Base-by-base conservation (phyloP, 345 rosid genomes). In the Rhizophora apiculata region DNA sequence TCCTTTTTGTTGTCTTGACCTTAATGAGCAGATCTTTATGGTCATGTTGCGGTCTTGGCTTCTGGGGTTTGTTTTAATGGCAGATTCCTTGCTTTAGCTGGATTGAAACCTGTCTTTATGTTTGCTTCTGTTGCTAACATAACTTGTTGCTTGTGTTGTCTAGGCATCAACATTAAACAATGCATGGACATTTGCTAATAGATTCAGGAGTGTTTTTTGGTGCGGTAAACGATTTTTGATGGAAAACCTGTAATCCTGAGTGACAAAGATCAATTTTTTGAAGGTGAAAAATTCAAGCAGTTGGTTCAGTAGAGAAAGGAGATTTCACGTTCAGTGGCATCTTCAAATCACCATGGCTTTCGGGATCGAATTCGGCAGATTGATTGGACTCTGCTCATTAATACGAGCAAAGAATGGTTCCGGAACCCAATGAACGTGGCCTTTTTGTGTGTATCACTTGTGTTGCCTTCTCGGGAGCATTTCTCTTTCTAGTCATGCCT, bases 401-500 rank as follows among this genome's bases (percentile, higher is more conserved):
- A 80, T 55, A 84, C 88, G 87, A 69, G 83, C 68, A 89, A 80
- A 70, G 81, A 86, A 65, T 93, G 98, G 98, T 67, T 93, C 68
- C 81, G 60, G 74, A 78, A 88, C 70, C 98, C 98, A 0, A 83
- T 92, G 70, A 95, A 95, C 79, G 80, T 92, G 88, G 96, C 96
- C 85, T 95, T 26, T 86, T 88, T 64, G 66, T 76, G 1, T 95
- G 96, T 97, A 89, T 95, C 55, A 21, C 72, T 6, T 73, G 70
- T 61, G 97, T 95, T 69, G 97, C 96, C 11, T 77, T 95, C 72
- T 95, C 97, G 0, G 99, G 99, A 27, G 99, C 99, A 16, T 86
- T 95, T 72, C 82, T 95, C 80, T 92, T 95, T 78, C 81, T 95
- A 59, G 99, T 95, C 36, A 89, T 95, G 97, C 92, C 97, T 10